Evolutionary conservation across 2,329 filamentous ascomycete species (phyloP).

Genomic region (Talaromyces amestolkiae): DNA sequence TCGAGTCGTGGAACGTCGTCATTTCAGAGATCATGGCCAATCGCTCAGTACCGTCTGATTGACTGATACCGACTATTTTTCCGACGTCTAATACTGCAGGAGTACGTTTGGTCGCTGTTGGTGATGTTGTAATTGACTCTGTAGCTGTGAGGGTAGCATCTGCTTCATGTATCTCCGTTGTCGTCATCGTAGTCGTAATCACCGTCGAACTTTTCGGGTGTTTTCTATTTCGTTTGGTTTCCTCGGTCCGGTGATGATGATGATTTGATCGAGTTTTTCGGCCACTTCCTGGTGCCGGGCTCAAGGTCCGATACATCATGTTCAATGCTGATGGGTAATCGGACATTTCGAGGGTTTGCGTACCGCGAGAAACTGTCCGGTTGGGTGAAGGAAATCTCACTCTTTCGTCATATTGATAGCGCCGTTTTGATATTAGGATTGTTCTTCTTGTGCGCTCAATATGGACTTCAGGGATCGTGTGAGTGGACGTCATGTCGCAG

Average conservation of each 20-base stretch:
- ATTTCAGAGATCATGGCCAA: slow-evolving; percentile 15
- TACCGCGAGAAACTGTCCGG: not conserved
- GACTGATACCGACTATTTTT: not conserved
- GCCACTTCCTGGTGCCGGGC: not conserved
- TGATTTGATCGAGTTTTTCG: not conserved
- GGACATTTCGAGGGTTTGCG: not conserved
- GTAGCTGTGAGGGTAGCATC: not conserved
- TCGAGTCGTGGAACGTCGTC: slow-evolving; percentile 12
- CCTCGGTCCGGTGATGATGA: not conserved
- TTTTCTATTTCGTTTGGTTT: not conserved
- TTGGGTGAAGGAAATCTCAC: not conserved
- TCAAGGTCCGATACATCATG: not conserved
- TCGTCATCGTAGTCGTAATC: not conserved
- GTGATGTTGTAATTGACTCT: not conserved
- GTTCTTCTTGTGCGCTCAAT: not conserved
- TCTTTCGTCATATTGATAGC: not conserved
- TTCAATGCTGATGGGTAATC: not conserved
- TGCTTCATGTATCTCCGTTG: not conserved
- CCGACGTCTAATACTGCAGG: not conserved
- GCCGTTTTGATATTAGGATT: not conserved
- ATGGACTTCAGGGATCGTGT: not conserved
- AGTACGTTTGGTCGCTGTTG: not conserved
- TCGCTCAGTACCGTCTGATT: not conserved
- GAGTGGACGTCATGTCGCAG: not conserved
- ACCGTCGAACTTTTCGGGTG: not conserved